Conservation (phyloP, 2,329 filamentous ascomycete species). For the Penicillium sumatraense region DNA sequence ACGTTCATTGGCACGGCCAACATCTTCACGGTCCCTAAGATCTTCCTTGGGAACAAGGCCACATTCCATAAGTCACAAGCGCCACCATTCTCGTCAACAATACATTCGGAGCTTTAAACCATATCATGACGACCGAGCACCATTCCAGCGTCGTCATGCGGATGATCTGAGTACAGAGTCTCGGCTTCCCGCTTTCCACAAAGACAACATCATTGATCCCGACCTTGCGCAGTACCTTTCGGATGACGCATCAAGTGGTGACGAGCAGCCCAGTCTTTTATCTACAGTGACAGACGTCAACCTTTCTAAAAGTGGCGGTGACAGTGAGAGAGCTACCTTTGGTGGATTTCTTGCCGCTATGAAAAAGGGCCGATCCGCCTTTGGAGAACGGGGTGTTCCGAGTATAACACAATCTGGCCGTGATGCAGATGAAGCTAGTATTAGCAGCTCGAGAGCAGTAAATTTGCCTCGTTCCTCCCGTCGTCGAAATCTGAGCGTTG, state of each 20-base stretch:
- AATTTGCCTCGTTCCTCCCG: conserved; percentile 68
- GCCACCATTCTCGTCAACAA: conserved; percentile 86
- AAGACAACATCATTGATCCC: conserved; percentile 97
- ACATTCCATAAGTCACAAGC: conserved; percentile 79
- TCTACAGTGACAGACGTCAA: conserved; percentile 70
- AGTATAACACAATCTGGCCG: conserved; percentile 72
- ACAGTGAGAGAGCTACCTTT: conserved; percentile 75
- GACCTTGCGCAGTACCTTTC: conserved; percentile 95
- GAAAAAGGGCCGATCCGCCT: conserved; percentile 73
- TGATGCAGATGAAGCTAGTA: conserved; percentile 67
- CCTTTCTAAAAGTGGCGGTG: conserved; percentile 65
- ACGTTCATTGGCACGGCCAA: conserved; percentile 79
- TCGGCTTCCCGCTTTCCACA: conserved; percentile 88
- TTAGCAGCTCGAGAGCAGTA: conserved; percentile 63
- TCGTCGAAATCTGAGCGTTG: conserved; percentile 81
- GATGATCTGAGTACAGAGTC: conserved; percentile 69
- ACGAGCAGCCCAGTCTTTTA: conserved; percentile 88
- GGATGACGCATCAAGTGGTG: conserved; percentile 88
- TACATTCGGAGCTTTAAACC: conserved; percentile 76
- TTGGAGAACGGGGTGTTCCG: conserved; percentile 75
- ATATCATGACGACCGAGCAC: conserved; percentile 77
- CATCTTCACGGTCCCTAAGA: conserved; percentile 86
- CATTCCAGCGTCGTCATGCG: conserved; percentile 76
- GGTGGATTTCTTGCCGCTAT: conserved; percentile 72
- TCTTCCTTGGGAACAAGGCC: conserved; percentile 71